Conservation (phyloP, 2,329 filamentous ascomycete genomes). For the Penicillium griseofulvum region DNA sequence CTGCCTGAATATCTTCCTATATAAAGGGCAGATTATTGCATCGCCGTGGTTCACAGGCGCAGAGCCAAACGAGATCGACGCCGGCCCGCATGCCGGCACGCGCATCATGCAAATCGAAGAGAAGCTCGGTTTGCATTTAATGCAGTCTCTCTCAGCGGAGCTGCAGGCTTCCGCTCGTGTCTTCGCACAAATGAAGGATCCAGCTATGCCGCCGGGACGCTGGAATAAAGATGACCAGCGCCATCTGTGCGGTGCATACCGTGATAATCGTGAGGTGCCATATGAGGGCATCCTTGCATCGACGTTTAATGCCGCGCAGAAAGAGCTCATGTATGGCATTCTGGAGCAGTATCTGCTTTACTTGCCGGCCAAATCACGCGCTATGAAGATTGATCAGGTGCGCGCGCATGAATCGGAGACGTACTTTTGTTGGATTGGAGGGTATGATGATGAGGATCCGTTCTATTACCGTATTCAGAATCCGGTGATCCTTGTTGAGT, state of each 20-base stretch:
- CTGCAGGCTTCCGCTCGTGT: slow-evolving; percentile 54
- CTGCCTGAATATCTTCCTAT: slow-evolving; percentile 68
- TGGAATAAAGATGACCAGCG: slow-evolving; percentile 82
- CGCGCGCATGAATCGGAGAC: slow-evolving; percentile 63
- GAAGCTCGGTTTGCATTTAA: slow-evolving; percentile 62
- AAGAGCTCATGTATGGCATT: slow-evolving; percentile 57
- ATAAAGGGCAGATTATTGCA: slow-evolving; percentile 63
- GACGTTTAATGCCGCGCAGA: slow-evolving; percentile 46
- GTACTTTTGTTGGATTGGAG: slow-evolving; percentile 75
- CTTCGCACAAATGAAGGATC: slow-evolving; percentile 61
- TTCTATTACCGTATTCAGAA: slow-evolving; percentile 79
- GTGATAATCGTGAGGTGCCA: slow-evolving; percentile 73
- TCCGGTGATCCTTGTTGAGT: slow-evolving; percentile 71
- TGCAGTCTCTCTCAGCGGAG: slow-evolving; percentile 59
- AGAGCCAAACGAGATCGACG: slow-evolving; percentile 72
- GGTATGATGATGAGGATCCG: slow-evolving; percentile 62
- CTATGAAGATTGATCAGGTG: slow-evolving; percentile 56
- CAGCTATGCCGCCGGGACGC: slow-evolving; percentile 58
- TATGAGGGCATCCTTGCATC: slow-evolving; percentile 65
- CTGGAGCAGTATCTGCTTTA: slow-evolving; percentile 66
- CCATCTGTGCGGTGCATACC: slow-evolving; percentile 73
- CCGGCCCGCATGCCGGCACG: slow-evolving; percentile 61
- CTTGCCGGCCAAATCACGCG: slow-evolving; percentile 57
- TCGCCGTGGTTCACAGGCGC: slow-evolving; percentile 77
- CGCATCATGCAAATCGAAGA: slow-evolving; percentile 66